These are phyloP conservation scores for Penicillium bialowiezense DNA, from an alignment of 495 filamentous ascomycete genomes.

Conservation along the genomic window DNA sequence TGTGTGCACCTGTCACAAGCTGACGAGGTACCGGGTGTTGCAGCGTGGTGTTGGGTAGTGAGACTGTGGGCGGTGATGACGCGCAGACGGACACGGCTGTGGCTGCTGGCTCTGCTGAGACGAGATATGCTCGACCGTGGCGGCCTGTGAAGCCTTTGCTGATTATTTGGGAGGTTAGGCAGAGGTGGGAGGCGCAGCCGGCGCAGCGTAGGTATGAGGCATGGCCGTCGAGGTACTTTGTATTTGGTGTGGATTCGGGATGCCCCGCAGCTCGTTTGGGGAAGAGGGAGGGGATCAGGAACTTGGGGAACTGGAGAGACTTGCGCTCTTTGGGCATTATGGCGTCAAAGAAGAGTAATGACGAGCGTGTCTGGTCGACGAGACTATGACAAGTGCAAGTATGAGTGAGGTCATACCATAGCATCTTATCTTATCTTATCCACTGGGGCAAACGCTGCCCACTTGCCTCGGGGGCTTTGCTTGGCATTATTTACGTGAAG, in stretches of 20 bases:
- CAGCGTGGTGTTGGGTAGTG: conserved; percentile 54
- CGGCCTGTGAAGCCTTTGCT: conserved; percentile 91
- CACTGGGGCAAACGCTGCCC: background rate
- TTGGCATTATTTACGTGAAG: too few relatives aligned
- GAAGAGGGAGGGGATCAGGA: conserved; percentile 54
- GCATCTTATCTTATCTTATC: conserved; percentile 1
- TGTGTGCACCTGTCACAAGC: conserved; percentile 75
- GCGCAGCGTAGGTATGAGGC: conserved; percentile 68
- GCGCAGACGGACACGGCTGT: conserved; percentile 28
- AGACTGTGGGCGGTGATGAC: conserved; percentile 31
- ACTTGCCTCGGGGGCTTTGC: background rate
- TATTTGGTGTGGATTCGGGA: conserved; percentile 1
- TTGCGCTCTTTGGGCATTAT: conserved; percentile 17
- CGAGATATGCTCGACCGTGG: conserved; percentile 90
- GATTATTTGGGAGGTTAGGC: conserved; percentile 74
- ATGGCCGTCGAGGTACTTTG: conserved; percentile 49
- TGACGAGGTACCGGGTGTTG: conserved; percentile 65
- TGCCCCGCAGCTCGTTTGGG: conserved; percentile 31
- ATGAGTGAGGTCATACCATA: conserved; percentile 10
- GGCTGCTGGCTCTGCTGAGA: conserved; percentile 45
- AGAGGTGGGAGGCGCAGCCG: conserved; percentile 71
- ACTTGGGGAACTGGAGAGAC: conserved; percentile 35
- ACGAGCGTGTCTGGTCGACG: too few relatives aligned
- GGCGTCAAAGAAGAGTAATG: too few relatives aligned
- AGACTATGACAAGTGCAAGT: background rate